Evolutionary conservation across 2,329 filamentous ascomycete species (phyloP).

Genomic region (Hypoxylon sp.): DNA sequence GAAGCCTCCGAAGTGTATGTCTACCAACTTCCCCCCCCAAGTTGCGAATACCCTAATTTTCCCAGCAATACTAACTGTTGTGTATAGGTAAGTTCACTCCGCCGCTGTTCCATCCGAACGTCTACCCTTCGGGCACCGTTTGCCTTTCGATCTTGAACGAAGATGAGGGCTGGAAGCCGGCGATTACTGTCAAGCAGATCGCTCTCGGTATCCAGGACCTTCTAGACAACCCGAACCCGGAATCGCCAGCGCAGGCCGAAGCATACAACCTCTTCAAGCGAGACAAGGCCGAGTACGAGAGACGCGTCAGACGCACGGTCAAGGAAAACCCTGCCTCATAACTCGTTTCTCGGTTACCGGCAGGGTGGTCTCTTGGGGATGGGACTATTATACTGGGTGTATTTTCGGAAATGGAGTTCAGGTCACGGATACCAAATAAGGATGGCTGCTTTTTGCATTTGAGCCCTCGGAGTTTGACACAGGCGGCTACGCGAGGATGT

Average conservation of each 20-base stretch:
- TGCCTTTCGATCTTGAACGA: slow-evolving; percentile 98
- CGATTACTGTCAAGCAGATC: slow-evolving; percentile 98
- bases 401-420: slow-evolving; percentile 45
- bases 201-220: slow-evolving; percentile 95
- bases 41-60: background rate
- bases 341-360: background rate
- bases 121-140: slow-evolving; percentile 97
- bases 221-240: slow-evolving; percentile 95
- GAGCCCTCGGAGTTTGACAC: slow-evolving; percentile 44
- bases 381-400: slow-evolving; percentile 24
- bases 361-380: slow-evolving; percentile 10
- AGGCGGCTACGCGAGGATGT: slow-evolving; percentile 30
- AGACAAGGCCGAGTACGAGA: slow-evolving; percentile 88
- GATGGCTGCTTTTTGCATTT: slow-evolving; percentile 45
- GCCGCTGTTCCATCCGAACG: slow-evolving; percentile 97
- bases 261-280: slow-evolving; percentile 98
- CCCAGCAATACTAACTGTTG: slow-evolving; percentile 13
- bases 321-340: slow-evolving; percentile 83
- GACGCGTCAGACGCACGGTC: slow-evolving; percentile 87
- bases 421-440: slow-evolving; percentile 46
- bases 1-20: slow-evolving; percentile 97
- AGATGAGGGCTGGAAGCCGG: slow-evolving; percentile 98
- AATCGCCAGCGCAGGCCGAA: slow-evolving; percentile 96
- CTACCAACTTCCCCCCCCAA: background rate
- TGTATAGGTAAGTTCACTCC: slow-evolving; percentile 91